These are phyloP conservation scores for Fusarium equiseti DNA, from an alignment of 2,329 filamentous ascomycete genomes.

Conservation along the genomic window DNA sequence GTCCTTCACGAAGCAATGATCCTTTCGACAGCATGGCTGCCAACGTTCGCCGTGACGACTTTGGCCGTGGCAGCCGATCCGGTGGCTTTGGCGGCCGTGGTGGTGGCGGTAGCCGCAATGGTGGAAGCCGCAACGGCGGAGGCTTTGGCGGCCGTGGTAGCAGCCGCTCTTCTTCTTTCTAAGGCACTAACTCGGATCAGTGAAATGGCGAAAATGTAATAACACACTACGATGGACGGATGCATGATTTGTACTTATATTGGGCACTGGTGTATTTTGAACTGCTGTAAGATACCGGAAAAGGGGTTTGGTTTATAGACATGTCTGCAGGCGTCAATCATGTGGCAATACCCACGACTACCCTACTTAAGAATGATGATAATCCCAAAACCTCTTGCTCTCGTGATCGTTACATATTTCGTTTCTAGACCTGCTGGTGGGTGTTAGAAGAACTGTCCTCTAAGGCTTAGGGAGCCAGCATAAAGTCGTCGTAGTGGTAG, in stretches of 20 bases:
- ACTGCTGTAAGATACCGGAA: slow-evolving; percentile 44
- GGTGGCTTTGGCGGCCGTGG: slow-evolving; percentile 31
- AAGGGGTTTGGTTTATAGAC: slow-evolving; percentile 43
- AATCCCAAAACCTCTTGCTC: slow-evolving; percentile 13
- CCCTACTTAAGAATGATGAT: slow-evolving; percentile 46
- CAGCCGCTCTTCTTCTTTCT: slow-evolving; percentile 22
- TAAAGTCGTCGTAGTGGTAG: neutral
- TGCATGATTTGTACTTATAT: slow-evolving; percentile 47
- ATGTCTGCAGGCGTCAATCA: slow-evolving; percentile 41
- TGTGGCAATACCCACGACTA: slow-evolving; percentile 41
- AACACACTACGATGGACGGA: slow-evolving; percentile 35
- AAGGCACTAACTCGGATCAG: neutral
- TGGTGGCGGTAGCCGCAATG: slow-evolving; percentile 8
- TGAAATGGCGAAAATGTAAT: slow-evolving; percentile 36
- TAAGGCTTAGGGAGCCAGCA: neutral
- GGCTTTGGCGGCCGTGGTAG: neutral
- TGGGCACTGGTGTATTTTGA: slow-evolving; percentile 43
- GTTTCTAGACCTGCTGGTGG: neutral
- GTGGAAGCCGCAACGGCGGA: neutral
- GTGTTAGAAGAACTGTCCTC: no score
- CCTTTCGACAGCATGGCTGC: slow-evolving; percentile 48
- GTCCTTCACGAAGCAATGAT: slow-evolving; percentile 24
- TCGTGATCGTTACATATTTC: neutral
- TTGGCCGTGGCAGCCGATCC: slow-evolving; percentile 17
- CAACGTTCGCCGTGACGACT: slow-evolving; percentile 45